These are phyloP conservation scores for Gossypium trilobum DNA, from an alignment of 441 rosid genomes.

Conservation along the genomic window DNA sequence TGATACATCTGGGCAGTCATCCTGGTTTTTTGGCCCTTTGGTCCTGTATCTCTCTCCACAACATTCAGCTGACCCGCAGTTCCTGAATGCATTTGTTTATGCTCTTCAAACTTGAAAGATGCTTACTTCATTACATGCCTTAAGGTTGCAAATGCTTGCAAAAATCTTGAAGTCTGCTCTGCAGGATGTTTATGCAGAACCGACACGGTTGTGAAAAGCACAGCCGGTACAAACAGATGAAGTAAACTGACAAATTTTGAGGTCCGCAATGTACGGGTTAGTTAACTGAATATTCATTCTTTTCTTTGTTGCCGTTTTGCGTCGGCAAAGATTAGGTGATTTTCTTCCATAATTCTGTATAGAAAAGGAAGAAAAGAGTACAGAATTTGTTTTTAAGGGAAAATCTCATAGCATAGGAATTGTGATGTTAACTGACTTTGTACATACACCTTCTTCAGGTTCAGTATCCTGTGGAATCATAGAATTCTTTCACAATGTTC, in stretches of 20 bases:
- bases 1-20: neutral
- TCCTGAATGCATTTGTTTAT: neutral
- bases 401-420: constrained; percentile 7
- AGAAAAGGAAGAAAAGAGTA: constrained; percentile 17
- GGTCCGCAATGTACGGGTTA: constrained; percentile 9
- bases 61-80: neutral
- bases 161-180: neutral
- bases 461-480: constrained; percentile 11
- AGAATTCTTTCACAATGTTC: constrained; percentile 4
- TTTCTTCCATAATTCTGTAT: constrained; percentile 18
- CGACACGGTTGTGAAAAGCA: neutral
- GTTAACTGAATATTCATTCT: constrained; percentile 6
- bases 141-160: neutral
- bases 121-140: constrained; percentile 9
- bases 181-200: neutral
- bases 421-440: constrained; percentile 16
- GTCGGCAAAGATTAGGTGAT: neutral
- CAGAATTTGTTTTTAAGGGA: neutral
- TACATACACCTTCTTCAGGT: constrained; percentile 21
- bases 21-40: neutral
- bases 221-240: neutral
- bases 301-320: neutral
- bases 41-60: neutral
- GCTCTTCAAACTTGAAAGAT: neutral
- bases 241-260: neutral